These are phyloP conservation scores for Paramecium octaurelia DNA, from an alignment of 73 alveolate genomes.

Conservation along the genomic window DNA sequence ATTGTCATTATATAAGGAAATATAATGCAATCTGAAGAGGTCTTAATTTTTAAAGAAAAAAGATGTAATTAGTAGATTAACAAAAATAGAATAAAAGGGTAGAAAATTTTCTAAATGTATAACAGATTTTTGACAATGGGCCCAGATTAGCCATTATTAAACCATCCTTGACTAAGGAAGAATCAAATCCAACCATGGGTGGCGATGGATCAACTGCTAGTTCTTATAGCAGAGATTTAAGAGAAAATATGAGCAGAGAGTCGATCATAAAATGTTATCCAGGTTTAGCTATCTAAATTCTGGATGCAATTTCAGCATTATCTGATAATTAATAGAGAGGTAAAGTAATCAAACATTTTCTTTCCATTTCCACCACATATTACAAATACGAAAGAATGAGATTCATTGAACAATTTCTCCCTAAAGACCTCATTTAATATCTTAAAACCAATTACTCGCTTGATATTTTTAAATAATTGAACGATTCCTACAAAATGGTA, in stretches of 20 bases:
- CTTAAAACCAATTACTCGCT: neutral
- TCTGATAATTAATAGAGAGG: neutral
- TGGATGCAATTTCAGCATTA: neutral
- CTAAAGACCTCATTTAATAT: neutral
- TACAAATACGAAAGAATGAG: neutral
- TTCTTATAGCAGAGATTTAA: neutral
- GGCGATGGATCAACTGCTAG: no score
- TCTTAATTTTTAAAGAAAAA: no score
- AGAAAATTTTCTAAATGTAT: no score
- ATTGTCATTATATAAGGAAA: neutral
- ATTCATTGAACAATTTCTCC: neutral
- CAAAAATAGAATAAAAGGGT: neutral
- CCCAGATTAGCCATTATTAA: neutral
- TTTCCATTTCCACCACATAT: neutral
- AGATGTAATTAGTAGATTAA: neutral
- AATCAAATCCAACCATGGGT: no score
- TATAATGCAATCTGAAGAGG: no score
- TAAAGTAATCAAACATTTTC: neutral
- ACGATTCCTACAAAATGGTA: neutral
- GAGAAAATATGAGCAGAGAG: neutral
- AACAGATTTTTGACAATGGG: neutral
- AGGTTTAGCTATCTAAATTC: neutral
- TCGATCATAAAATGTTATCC: no score
- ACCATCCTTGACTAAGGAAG: neutral
- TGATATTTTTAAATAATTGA: neutral